Evolutionary conservation across 2,329 filamentous ascomycete genomes (phyloP).

Genomic region (Aspergillus ibericus): DNA sequence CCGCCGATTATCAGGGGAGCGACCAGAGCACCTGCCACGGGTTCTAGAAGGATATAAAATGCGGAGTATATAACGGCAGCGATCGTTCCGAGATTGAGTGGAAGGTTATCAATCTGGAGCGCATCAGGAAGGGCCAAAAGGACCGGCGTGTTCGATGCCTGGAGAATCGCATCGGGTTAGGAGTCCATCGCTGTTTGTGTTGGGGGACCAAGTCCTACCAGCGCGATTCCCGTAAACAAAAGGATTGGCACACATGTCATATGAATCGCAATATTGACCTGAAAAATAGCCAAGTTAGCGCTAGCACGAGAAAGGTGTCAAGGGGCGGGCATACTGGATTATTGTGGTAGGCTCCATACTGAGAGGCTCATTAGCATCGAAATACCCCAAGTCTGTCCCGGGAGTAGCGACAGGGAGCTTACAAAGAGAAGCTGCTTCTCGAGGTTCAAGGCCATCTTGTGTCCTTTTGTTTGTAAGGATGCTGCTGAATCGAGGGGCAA

Average conservation of each 20-base stretch:
- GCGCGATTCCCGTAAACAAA: conserved; percentile 58
- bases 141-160: conserved; percentile 59
- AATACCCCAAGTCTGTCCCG: neutral
- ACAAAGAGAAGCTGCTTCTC: conserved; percentile 68
- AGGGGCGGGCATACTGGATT: conserved; percentile 52
- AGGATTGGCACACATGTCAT: conserved; percentile 64
- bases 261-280: conserved; percentile 67
- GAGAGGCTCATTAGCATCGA: conserved; percentile 17
- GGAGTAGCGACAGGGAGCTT: conserved; percentile 36
- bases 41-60: conserved; percentile 89
- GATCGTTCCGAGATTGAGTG: conserved; percentile 60
- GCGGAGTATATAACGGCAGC: conserved; percentile 65
- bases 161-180: conserved; percentile 6
- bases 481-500: neutral
- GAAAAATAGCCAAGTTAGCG: conserved; percentile 22
- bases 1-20: conserved; percentile 73
- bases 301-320: conserved; percentile 10
- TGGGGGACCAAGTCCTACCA: conserved; percentile 47
- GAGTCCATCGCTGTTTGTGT: neutral
- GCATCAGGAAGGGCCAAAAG: conserved; percentile 55
- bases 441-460: conserved; percentile 55
- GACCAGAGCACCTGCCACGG: conserved; percentile 79
- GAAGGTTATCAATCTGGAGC: conserved; percentile 57
- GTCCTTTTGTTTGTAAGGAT: neutral
- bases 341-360: conserved; percentile 69